Evolutionary conservation across 2,329 filamentous ascomycete species (phyloP).

Genomic region (Trichoderma semiorbis): DNA sequence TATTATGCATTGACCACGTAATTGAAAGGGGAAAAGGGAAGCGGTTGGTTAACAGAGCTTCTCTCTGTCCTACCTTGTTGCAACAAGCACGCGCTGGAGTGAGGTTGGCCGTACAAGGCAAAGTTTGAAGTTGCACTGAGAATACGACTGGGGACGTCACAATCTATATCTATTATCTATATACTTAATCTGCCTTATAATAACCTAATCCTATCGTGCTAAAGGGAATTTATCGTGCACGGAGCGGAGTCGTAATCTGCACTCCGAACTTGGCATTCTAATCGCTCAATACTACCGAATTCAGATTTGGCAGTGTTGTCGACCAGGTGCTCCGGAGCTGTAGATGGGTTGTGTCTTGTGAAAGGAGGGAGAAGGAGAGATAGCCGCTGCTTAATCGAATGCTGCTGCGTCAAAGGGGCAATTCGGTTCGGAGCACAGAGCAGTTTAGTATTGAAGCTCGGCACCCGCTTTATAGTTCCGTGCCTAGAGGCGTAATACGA

Average conservation of each 20-base stretch:
- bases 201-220: neutral
- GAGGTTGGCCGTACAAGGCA: neutral
- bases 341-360: neutral
- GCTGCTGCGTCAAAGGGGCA: neutral
- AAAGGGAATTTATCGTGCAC: neutral
- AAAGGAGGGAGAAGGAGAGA: neutral
- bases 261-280: neutral
- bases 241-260: slow-evolving; percentile 14
- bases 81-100: neutral
- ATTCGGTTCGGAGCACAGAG: neutral
- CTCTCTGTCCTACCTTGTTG: neutral
- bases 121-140: neutral
- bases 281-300: neutral
- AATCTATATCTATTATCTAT: neutral
- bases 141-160: neutral
- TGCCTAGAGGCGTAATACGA: neutral
- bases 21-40: neutral
- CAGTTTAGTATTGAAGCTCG: neutral
- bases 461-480: neutral
- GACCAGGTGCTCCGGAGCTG: neutral
- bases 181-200: neutral
- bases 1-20: neutral
- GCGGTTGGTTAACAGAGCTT: neutral
- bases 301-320: neutral
- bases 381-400: neutral